Conservation (phyloP, 2,329 filamentous ascomycete species). For the Penicillium sumatraense region DNA sequence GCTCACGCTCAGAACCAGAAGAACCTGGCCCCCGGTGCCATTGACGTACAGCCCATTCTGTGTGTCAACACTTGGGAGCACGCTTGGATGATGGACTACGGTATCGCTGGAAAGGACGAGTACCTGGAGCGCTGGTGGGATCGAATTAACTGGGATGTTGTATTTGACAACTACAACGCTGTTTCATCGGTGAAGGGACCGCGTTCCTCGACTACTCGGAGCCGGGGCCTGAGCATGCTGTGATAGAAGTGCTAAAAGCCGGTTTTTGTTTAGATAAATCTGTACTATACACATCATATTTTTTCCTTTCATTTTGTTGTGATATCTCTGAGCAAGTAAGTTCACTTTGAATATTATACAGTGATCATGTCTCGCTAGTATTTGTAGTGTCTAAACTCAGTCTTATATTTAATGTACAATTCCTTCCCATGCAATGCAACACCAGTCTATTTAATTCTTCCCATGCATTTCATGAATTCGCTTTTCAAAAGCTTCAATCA, state of each 20-base stretch:
- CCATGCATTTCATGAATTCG: conserved; percentile 67
- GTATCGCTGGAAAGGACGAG: conserved; percentile 71
- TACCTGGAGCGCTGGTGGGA: conserved; percentile 88
- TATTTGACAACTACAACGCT: conserved; percentile 55
- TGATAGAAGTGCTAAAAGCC: conserved; percentile 21
- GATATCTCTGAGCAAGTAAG: not conserved
- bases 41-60: conserved; percentile 73
- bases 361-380: not conserved
- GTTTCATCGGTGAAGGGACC: conserved; percentile 29
- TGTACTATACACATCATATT: conserved; percentile 33
- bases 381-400: not conserved
- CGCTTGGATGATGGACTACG: conserved; percentile 84
- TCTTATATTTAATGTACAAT: not conserved
- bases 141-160: conserved; percentile 80
- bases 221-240: conserved; percentile 33
- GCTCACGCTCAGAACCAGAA: conserved; percentile 38
- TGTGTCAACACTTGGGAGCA: conserved; percentile 98
- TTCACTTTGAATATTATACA: conserved; percentile 13
- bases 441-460: conserved; percentile 12
- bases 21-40: conserved; percentile 44
- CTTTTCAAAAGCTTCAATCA: conserved; percentile 93
- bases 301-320: conserved; percentile 9
- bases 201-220: conserved; percentile 24
- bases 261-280: conserved; percentile 26
- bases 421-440: not conserved